Base-by-base conservation (phyloP, 257 asterid genomes). In the Ilex asprella region DNA sequence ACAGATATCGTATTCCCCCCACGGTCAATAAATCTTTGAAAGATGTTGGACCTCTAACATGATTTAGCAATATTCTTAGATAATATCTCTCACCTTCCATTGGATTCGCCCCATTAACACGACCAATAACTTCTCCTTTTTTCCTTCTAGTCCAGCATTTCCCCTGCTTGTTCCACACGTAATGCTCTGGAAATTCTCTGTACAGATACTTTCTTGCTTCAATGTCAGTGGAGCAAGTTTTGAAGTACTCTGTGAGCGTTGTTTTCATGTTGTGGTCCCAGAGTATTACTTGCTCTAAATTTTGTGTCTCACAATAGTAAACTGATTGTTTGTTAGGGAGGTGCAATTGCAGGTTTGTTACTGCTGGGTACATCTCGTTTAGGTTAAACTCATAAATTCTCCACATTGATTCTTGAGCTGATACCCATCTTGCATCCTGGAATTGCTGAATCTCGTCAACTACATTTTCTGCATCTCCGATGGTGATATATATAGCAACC, bases 371-470 rank as follows among this genome's bases (percentile, higher is more conserved):
- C 3, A 64, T 65, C 14, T 54, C 55, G 31, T 64, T 64, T 10
- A 65, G 21, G 2, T 60, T 8, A n/a, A 60, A 66, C 30, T 72
- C 59, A 61, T 16, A 72, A 12, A 55, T 55, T 10, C 60, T 66
- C 65, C 76, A 66, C 60, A 66, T 46, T 11, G 68, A 53, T 47
- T 66, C 65, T 60, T 53, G 64, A 0, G 72, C 51, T 0, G 68
- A 66, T 2, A 65, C 68, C 65, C 64, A 61, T 29, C 72, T 29
- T 0, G 72, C 68, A 66, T 72, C 65, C 16, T 53, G 39, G 21
- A 53, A 63, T 1, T 52, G 12, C 10, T 12, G 16, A 3, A 61
- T 61, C 9, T 61, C 56, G 44, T 61, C 41, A 44, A 61, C 11
- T n/a, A 56, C 16, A 2, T 55, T 50, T 32, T 64, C 69, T 5